phyloP scores from a whole-genome alignment of 2,329 filamentous ascomycete species.

The Volutella citrinella region DNA sequence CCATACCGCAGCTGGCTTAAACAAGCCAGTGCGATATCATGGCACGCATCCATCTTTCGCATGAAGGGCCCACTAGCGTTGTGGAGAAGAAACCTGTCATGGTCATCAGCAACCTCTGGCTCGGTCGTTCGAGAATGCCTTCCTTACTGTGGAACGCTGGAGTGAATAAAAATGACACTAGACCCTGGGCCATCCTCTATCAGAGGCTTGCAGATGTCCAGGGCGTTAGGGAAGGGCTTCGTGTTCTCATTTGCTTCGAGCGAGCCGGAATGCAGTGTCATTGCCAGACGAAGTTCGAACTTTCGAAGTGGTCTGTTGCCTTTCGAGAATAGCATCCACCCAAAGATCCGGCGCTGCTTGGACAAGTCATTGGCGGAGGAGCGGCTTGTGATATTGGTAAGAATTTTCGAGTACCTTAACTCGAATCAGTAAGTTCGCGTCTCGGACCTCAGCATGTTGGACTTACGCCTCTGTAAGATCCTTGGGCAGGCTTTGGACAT shows the following conservation, averaged over 20 bases:
- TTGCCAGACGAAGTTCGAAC: not conserved
- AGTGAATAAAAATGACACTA: too few species aligned
- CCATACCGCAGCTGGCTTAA: too few species aligned
- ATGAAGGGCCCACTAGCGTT: too few species aligned
- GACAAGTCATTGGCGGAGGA: not conserved
- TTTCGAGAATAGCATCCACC: conserved; percentile 2
- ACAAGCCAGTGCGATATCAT: too few species aligned
- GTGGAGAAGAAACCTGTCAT: too few species aligned
- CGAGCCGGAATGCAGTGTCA: not conserved
- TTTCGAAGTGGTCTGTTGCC: conserved; percentile 1
- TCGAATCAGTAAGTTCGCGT: too few species aligned
- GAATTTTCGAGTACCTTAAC: too few species aligned
- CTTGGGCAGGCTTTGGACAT: conserved; percentile 1
- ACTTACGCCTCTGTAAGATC: conserved; percentile 3
- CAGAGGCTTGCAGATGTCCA: not conserved
- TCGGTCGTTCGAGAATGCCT: too few species aligned
- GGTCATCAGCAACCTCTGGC: too few species aligned
- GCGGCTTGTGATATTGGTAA: conserved; percentile 1
- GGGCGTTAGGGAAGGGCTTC: conserved; percentile 2
- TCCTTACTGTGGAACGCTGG: too few species aligned
- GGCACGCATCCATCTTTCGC: too few species aligned
- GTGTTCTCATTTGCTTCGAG: not conserved
- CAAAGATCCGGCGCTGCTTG: conserved; percentile 2
- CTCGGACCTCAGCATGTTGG: too few species aligned
- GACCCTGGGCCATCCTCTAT: conserved; percentile 3